Evolutionary conservation across 305 asterid genomes (phyloP).

Genomic region (Rubia occidens): DNA sequence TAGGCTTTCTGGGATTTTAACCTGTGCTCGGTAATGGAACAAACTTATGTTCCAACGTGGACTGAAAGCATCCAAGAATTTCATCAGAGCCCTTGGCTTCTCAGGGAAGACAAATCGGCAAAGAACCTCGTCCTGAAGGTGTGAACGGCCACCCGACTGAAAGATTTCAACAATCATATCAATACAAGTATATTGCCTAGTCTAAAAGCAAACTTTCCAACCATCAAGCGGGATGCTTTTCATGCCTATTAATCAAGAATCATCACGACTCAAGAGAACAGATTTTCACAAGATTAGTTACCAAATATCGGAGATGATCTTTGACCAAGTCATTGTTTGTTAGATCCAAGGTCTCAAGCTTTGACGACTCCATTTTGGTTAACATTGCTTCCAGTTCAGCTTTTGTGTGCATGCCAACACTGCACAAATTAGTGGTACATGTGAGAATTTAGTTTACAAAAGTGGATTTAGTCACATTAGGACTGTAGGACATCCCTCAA

Average conservation of each 20-base stretch:
- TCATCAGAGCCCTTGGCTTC: constrained; percentile 81
- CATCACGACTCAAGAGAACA: not conserved
- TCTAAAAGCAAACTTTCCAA: not conserved
- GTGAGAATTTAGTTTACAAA: not conserved
- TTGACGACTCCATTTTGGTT: constrained; percentile 52
- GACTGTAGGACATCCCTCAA: not conserved
- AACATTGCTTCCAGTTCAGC: constrained; percentile 69
- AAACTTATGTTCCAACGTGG: constrained; percentile 94
- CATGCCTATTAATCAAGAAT: not conserved
- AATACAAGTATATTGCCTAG: not conserved
- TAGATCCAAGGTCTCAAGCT: constrained; percentile 57
- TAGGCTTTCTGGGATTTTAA: constrained; percentile 15
- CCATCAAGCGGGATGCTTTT: not conserved
- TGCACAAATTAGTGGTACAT: constrained; percentile 22
- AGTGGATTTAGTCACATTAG: not conserved
- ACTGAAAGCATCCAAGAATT: constrained; percentile 77
- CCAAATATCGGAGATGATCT: constrained; percentile 94
- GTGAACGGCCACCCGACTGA: constrained; percentile 93
- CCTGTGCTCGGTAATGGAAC: constrained; percentile 95
- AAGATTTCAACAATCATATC: constrained; percentile 17
- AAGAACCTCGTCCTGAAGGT: constrained; percentile 60
- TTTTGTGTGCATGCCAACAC: constrained; percentile 87
- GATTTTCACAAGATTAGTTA: constrained; percentile 21
- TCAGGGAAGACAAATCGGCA: constrained; percentile 88
- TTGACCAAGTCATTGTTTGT: constrained; percentile 85